Conservation (phyloP, 1,284 basidiomycete genomes). For the Ustilago bromivora region DNA sequence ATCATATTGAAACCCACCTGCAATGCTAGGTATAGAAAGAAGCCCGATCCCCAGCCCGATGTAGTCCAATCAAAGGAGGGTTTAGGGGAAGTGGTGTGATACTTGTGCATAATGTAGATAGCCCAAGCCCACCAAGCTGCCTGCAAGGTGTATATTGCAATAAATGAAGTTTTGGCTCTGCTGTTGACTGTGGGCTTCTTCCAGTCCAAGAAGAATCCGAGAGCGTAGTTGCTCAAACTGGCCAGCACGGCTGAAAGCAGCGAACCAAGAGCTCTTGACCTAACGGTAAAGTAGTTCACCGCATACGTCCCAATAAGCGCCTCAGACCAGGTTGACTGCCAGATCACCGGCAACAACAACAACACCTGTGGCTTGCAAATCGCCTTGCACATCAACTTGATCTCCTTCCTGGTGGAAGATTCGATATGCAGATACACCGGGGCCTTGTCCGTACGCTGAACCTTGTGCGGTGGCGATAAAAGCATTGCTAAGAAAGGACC, state of each 20-base stretch:
- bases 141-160: constrained; percentile 55
- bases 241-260: constrained; percentile 67
- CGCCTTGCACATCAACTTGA: constrained; percentile 57
- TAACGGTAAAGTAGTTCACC: constrained; percentile 59
- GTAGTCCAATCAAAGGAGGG: constrained; percentile 63
- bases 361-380: constrained; percentile 55
- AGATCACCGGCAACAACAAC: constrained; percentile 60
- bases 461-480: constrained; percentile 67
- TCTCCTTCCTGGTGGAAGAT: constrained; percentile 53
- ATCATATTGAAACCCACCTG: constrained; percentile 60
- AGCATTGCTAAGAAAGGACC: constrained; percentile 68
- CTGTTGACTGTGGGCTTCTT: constrained; percentile 56
- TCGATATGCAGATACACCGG: constrained; percentile 66
- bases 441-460: constrained; percentile 69
- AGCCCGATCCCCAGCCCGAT: constrained; percentile 59
- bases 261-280: constrained; percentile 69
- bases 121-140: constrained; percentile 68
- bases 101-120: constrained; percentile 62
- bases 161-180: constrained; percentile 57
- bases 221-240: constrained; percentile 63
- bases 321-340: constrained; percentile 61
- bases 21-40: constrained; percentile 64
- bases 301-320: constrained; percentile 66
- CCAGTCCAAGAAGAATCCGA: constrained; percentile 69
- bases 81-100: constrained; percentile 43